Base-by-base conservation (phyloP, 23 red algal genomes). In the Gracilaria caudata region DNA sequence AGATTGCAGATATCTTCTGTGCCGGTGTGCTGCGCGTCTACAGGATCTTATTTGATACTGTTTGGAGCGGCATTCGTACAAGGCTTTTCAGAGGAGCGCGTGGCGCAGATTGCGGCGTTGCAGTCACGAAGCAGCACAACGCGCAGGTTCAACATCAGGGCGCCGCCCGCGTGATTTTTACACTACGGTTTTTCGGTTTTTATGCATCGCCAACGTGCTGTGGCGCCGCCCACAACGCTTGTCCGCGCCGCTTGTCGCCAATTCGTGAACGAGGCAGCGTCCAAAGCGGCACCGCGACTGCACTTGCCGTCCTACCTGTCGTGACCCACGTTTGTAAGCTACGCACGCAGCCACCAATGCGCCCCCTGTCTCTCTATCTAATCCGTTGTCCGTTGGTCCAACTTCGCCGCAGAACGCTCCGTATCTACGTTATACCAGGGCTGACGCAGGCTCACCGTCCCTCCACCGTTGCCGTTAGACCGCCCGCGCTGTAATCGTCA, bases 261-360 rank as follows among this genome's bases (percentile, higher is more conserved):
- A 45, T 11, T 7, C 4, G 5, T 17, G 49, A 53, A 7, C 6
- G 49, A 8, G 19, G 57, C 16, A 2, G 57, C 57, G 23, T 61
- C 23, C 14, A 17, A 9, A 17, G 49, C 49, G 49, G 54, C 54
- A 58, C 54, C 54, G 54, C 54, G 17, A 7, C 54, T 4, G 54
- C 54, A 8, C 53, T 21, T 4, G 9, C 35, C 37, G 19, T 71
- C 65, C 65, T 39, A 41, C 37, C 65, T 71, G 65, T 71, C 34
- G 33, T 71, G 65, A 71, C 37, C 32, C 32, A 23, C 37, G 19
- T 20, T 71, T 71, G 65, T 71, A 71, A 71, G 65, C 65, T 71
- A n/a, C 65, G 32, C 37, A 40, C 19, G 33, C 57, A 60, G 57
- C 57, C 57, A 60, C 57, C 57, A 60, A 60, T 60, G 57, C 57